Percentiles rank a stretch among this genome's conserved stretches.
Evolutionary conservation across 148 eudicot species (phyloP).

Genomic region (Hydrangea macrophylla): DNA sequence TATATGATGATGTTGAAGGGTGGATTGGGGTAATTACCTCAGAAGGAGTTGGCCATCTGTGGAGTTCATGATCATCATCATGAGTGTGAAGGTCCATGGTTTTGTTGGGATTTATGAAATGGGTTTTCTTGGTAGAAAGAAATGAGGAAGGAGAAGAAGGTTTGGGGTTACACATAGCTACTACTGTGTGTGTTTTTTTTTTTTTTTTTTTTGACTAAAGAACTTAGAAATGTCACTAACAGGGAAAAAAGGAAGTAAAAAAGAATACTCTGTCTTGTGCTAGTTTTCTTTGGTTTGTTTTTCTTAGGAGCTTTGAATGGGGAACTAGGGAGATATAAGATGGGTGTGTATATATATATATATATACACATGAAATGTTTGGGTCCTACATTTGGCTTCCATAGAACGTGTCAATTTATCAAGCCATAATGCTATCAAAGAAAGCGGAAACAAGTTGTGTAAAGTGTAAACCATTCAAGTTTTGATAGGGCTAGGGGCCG

Average conservation of each 20-base stretch:
- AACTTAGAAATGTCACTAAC: neutral
- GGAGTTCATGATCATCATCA: constrained; percentile 33
- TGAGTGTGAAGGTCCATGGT: constrained; percentile 20
- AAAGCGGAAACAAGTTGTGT: constrained; percentile 11
- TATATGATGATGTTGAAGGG: neutral
- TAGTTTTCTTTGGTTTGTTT: constrained; percentile 11
- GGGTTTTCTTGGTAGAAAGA: constrained; percentile 31
- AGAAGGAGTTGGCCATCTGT: constrained; percentile 50
- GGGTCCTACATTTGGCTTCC: constrained; percentile 12
- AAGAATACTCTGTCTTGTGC: neutral
- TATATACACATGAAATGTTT: constrained; percentile 21
- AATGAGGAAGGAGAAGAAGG: constrained; percentile 38
- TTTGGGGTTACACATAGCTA: constrained; percentile 40
- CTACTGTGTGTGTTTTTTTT: neutral
- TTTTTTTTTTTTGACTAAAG: neutral
- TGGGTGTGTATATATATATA: constrained; percentile 28
- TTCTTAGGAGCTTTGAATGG: constrained; percentile 17
- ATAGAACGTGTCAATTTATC: constrained; percentile 20
- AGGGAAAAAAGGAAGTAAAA: neutral
- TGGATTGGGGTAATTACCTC: constrained; percentile 34
- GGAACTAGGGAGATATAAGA: neutral
- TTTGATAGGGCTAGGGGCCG: neutral
- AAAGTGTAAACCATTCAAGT: neutral
- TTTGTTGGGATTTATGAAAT: constrained; percentile 19
- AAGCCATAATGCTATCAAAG: constrained; percentile 7